Evolutionary conservation across 2,329 filamentous ascomycete species (phyloP).

Genomic region (Graphium sp.): DNA sequence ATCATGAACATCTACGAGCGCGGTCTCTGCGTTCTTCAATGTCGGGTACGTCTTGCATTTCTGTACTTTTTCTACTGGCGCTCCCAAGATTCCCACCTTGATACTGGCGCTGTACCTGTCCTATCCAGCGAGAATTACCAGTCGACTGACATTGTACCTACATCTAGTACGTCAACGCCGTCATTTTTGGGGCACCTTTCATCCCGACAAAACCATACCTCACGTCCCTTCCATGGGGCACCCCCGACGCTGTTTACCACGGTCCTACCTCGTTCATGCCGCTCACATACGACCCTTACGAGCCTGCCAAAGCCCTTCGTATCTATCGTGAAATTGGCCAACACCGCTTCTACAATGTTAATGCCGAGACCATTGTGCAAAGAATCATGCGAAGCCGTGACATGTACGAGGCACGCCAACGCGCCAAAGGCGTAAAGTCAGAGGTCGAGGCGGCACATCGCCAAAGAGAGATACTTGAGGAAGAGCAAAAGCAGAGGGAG

Average conservation of each 20-base stretch:
- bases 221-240: conserved; percentile 52
- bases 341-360: conserved; percentile 75
- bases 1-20: conserved; percentile 99
- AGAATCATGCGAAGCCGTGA: conserved; percentile 76
- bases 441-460: conserved; percentile 52
- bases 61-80: neutral
- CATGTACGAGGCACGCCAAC: conserved; percentile 81
- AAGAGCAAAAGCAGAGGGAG: conserved; percentile 34
- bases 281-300: conserved; percentile 64
- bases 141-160: too few relatives aligned
- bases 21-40: conserved; percentile 87
- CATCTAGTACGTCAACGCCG: conserved; percentile 63
- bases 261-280: conserved; percentile 89
- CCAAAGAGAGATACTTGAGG: conserved; percentile 44
- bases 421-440: conserved; percentile 77
- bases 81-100: neutral
- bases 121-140: too few relatives aligned
- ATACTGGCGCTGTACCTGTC: too few relatives aligned
- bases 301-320: conserved; percentile 60
- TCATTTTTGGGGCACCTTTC: conserved; percentile 84
- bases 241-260: conserved; percentile 75
- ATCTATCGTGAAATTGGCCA: conserved; percentile 66
- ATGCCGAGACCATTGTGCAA: conserved; percentile 81
- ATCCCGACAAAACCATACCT: conserved; percentile 69
- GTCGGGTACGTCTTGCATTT: conserved; percentile 43